A percentile compares a stretch with the other conserved stretches of the same genome.
Conservation (phyloP, 768 basidiomycete genomes). For the Harrya chromipes region DNA sequence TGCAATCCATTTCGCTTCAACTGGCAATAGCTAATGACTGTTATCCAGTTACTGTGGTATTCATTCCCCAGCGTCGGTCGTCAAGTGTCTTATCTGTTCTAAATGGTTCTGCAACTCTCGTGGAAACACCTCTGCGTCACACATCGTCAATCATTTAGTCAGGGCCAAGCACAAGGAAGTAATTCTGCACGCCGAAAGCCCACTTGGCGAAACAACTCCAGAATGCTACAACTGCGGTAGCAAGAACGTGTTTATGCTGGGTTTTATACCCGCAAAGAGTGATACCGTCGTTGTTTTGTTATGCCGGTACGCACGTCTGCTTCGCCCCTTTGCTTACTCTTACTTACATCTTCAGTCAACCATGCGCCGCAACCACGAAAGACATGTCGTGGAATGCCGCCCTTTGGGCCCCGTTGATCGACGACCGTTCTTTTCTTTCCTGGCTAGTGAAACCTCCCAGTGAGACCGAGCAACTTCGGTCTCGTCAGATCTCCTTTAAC, state of each 20-base stretch:
- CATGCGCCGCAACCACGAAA: constrained; percentile 94
- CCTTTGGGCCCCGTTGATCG: constrained; percentile 97
- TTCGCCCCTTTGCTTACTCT: not conserved
- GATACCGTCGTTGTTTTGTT: constrained; percentile 98
- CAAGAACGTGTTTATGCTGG: constrained; percentile 99
- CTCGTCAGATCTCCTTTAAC: constrained; percentile 93
- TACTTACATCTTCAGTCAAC: constrained; percentile 60
- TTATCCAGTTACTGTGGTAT: constrained; percentile 89
- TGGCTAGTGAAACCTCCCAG: constrained; percentile 98
- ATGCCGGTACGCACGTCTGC: constrained; percentile 65
- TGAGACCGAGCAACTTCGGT: constrained; percentile 93
- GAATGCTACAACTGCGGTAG: constrained; percentile 99
- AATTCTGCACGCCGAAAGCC: constrained; percentile 91
- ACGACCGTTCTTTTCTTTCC: constrained; percentile 97
- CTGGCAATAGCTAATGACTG: constrained; percentile 9
- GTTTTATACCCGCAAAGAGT: constrained; percentile 98
- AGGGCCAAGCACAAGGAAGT: constrained; percentile 99
- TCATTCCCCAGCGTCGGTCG: constrained; percentile 94
- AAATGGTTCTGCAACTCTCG: constrained; percentile 99
- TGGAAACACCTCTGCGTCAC: constrained; percentile 96
- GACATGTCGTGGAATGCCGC: constrained; percentile 99
- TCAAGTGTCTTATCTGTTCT: constrained; percentile 87
- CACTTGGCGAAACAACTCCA: constrained; percentile 94
- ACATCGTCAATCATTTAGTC: constrained; percentile 98
- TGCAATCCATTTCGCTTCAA: constrained; percentile 20